Evolutionary conservation across 345 rosid species (phyloP).

Genomic region (Corchorus capsularis): DNA sequence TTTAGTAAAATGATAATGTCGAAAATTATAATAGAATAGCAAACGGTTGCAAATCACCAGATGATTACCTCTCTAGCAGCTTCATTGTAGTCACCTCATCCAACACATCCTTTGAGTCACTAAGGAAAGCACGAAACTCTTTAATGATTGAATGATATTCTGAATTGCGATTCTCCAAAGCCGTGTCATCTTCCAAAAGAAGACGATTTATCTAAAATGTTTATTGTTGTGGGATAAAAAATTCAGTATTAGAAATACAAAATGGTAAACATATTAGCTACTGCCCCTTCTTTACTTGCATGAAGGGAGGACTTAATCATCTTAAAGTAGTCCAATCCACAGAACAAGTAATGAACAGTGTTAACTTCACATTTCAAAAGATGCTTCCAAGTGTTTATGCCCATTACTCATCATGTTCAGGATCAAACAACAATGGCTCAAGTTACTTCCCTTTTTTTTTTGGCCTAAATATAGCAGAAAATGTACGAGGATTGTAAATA

Average conservation of each 20-base stretch:
- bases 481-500: neutral
- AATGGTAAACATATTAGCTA: conserved; percentile 6
- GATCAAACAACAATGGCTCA: neutral
- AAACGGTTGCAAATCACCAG: conserved; percentile 6
- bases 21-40: neutral
- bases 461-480: neutral
- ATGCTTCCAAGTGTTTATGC: conserved; percentile 18
- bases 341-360: conserved; percentile 9
- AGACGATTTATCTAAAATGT: conserved; percentile 73
- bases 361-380: conserved; percentile 6
- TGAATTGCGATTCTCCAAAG: conserved; percentile 72
- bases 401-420: neutral
- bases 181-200: conserved; percentile 93
- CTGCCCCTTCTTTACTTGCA: conserved; percentile 10
- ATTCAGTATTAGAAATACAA: conserved; percentile 8
- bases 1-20: neutral
- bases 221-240: neutral
- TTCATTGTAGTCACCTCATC: conserved; percentile 99
- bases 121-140: conserved; percentile 92
- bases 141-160: conserved; percentile 81
- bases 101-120: conserved; percentile 94
- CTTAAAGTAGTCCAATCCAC: conserved; percentile 9
- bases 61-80: conserved; percentile 83
- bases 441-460: neutral
- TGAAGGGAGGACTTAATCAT: neutral